Conservation (phyloP, 2,329 filamentous ascomycete genomes). For the Leptographium radiaticola region DNA sequence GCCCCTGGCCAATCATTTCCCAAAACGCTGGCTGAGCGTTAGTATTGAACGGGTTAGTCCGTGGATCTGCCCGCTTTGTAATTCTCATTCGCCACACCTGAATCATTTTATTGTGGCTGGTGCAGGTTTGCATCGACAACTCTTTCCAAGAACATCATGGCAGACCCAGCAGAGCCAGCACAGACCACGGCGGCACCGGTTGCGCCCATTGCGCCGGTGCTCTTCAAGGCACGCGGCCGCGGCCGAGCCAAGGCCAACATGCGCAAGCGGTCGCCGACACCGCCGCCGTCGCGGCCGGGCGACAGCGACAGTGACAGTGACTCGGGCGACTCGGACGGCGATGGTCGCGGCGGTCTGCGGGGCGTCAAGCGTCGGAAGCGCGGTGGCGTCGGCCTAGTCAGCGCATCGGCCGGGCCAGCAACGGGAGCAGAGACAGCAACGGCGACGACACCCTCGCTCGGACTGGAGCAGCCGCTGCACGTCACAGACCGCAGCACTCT, state of each 20-base stretch:
- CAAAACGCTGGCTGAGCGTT: no score
- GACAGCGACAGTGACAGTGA: constrained; percentile 38
- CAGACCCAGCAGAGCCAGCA: not conserved
- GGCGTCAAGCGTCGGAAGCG: constrained; percentile 62
- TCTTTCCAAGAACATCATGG: not conserved
- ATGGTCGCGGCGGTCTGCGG: constrained; percentile 42
- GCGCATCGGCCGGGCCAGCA: constrained; percentile 19
- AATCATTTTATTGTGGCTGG: no score
- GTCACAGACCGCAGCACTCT: constrained; percentile 47
- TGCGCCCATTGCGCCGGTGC: constrained; percentile 22
- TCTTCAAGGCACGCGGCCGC: constrained; percentile 72
- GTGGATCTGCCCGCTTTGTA: no score
- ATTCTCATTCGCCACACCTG: no score
- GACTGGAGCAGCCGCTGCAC: constrained; percentile 8
- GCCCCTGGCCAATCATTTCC: no score
- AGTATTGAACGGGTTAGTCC: no score
- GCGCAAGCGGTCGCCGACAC: constrained; percentile 69
- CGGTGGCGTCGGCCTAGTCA: constrained; percentile 13
- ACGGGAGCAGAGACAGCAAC: constrained; percentile 9
- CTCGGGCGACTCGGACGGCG: constrained; percentile 61
- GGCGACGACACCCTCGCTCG: not conserved
- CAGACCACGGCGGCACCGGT: constrained; percentile 22
- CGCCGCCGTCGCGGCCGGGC: constrained; percentile 50
- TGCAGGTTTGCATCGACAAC: no score
- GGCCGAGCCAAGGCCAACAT: constrained; percentile 64